Base-by-base conservation (phyloP, 148 eudicot genomes). In the Drosera capensis region DNA sequence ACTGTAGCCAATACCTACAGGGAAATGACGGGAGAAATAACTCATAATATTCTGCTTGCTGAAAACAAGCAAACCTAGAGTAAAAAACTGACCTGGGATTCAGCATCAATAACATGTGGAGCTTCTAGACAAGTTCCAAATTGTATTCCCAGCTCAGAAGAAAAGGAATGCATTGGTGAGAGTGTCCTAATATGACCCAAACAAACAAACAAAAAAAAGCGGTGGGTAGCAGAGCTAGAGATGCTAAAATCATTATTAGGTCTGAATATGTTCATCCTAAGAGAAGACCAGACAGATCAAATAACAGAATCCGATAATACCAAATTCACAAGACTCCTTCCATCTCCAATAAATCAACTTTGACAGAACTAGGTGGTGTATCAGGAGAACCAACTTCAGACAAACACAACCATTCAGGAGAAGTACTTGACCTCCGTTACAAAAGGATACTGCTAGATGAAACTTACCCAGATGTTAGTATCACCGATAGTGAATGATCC, bases 381-480 rank as follows among this genome's bases (percentile, higher is more conserved):
- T 4, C 9, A 28, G 31, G 31, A 28, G 9, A 28, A 28, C 6
- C 31, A 28, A 4, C 31, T 4, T 28, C 31, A 28, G 9, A 28
- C 31, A 28, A 28, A 34, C 11, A 5, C 13, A 34, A 4, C n/a
- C 38, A 4, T 9, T 34, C 5, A 34, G 38, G 38, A 34, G n/a
- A 34, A 15, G 11, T 11, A 11, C 38, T 4, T n/a, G n/a, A n/a
- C n/a, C n/a, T n/a, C n/a, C n/a, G n/a, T n/a, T n/a, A 16, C 18
- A n/a, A n/a, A n/a, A n/a, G n/a, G n/a, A n/a, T 45, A 25, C 23
- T 12, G 16, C 1, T 9, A 45, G 16, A 1, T 20, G 11, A 23
- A 16, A 69, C 86, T 40, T 73, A 90, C 99, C 99, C 99, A 24
- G 99, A 90, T 51, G 99, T 80, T 46, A 90, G 49, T 55, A 90